These are phyloP conservation scores for Spergularia azorica DNA, from an alignment of 179 eudicot genomes.

Conservation along the genomic window DNA sequence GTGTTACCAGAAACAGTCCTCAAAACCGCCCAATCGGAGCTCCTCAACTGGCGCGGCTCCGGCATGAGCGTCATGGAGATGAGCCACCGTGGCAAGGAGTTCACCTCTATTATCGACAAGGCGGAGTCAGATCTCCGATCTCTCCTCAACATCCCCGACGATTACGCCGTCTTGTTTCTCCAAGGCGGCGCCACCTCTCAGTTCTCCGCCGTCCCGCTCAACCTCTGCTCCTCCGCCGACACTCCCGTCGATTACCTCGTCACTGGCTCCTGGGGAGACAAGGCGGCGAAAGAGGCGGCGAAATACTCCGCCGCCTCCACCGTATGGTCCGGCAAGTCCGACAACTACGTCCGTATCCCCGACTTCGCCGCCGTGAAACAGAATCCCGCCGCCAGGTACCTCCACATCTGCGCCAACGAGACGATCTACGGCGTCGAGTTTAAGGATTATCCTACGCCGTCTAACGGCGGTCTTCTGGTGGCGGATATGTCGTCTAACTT, in stretches of 20 bases:
- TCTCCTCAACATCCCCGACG: constrained; percentile 53
- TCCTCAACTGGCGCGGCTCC: constrained; percentile 62
- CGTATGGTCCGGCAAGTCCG: constrained; percentile 81
- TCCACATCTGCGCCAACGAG: constrained; percentile 94
- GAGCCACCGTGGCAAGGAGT: constrained; percentile 94
- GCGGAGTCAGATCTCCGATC: constrained; percentile 77
- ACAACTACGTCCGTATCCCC: constrained; percentile 65
- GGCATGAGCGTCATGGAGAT: constrained; percentile 98
- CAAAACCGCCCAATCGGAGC: constrained; percentile 67
- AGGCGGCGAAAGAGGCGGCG: constrained; percentile 77
- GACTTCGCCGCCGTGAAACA: constrained; percentile 41
- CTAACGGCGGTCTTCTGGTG: constrained; percentile 42
- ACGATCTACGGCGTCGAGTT: constrained; percentile 95
- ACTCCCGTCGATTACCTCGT: constrained; percentile 72
- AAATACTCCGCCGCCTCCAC: constrained; percentile 44
- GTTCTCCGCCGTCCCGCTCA: constrained; percentile 75
- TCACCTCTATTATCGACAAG: constrained; percentile 77
- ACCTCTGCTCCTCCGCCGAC: constrained; percentile 41
- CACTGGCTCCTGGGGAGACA: constrained; percentile 94
- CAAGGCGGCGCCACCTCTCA: constrained; percentile 97
- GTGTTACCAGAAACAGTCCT: constrained; percentile 74
- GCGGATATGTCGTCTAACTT: constrained; percentile 98
- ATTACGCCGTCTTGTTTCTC: constrained; percentile 73
- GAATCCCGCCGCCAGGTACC: constrained; percentile 50
- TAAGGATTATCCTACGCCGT: constrained; percentile 63